Evolutionary conservation across 208 protist genomes (phyloP).

Genomic region (Leishmania mexicana): DNA sequence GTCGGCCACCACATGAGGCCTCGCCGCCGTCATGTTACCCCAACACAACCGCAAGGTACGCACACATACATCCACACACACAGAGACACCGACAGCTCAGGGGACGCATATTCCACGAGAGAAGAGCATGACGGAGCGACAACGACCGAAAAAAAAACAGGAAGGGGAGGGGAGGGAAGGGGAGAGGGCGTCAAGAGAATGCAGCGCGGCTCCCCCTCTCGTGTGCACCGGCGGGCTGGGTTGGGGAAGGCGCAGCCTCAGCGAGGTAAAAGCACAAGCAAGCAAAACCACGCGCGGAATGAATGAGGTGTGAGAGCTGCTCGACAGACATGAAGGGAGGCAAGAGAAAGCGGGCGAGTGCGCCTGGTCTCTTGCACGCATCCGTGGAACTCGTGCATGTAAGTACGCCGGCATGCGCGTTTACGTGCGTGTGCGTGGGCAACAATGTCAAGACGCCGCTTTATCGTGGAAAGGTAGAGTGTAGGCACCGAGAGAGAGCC

Average conservation of each 20-base stretch:
- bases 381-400: no score
- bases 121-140: neutral
- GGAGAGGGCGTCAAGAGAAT: neutral
- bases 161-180: neutral
- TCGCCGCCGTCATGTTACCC: neutral
- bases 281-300: neutral
- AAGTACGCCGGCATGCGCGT: no score
- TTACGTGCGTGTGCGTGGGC: neutral
- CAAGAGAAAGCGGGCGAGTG: neutral
- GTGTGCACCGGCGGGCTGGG: neutral
- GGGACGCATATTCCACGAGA: neutral
- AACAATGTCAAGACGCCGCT: neutral
- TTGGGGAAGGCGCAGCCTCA: neutral
- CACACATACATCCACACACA: slow-evolving; percentile 18
- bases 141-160: neutral
- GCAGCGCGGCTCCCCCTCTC: neutral
- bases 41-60: neutral
- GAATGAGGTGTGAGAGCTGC: neutral
- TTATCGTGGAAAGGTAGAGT: neutral
- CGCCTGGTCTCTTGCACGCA: neutral
- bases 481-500: neutral
- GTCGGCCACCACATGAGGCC: neutral
- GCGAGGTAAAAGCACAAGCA: neutral
- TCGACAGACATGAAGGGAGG: neutral
- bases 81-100: neutral